Conservation (phyloP, 352 stramenopile species). For the Pythium rhizo-oryzae region DNA sequence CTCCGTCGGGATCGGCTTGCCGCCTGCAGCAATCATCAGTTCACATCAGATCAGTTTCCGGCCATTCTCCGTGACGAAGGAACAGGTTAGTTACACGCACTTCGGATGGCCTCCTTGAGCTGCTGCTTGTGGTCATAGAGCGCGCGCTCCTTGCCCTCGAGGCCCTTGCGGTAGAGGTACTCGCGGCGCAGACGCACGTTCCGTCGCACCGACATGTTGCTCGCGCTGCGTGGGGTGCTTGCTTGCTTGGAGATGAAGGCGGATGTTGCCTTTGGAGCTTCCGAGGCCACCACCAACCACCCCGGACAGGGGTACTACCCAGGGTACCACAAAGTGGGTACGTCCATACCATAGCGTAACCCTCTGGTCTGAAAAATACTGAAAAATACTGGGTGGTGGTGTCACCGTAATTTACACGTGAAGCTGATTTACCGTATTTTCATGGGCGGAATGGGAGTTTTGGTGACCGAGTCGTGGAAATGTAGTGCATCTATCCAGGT, state of each 20-base stretch:
- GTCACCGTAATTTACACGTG: no score
- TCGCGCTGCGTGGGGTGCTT: no score
- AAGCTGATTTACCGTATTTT: no score
- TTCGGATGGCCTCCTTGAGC: constrained; percentile 93
- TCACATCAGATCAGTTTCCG: no score
- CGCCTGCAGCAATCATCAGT: constrained; percentile 32
- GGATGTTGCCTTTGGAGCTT: constrained; percentile 17
- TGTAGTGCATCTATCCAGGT: no score
- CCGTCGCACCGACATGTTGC: constrained; percentile 84
- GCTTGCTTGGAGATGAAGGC: background rate
- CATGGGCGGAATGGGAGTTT: no score
- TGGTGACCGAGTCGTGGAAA: no score
- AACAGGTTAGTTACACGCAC: constrained; percentile 27
- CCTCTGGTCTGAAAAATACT: background rate
- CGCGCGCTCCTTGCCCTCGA: constrained; percentile 95
- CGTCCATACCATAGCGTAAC: background rate
- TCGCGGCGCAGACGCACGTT: constrained; percentile 98
- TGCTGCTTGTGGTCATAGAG: constrained; percentile 98
- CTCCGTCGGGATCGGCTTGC: constrained; percentile 98
- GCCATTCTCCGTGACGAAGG: no score
- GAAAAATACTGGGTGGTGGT: no score
- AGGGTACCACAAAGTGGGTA: constrained; percentile 12
- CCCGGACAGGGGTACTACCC: constrained; percentile 1
- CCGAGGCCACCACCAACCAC: constrained; percentile 20
- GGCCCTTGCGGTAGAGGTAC: constrained; percentile 99